These are phyloP conservation scores for Cytospora piceicola DNA, from an alignment of 2,329 filamentous ascomycete genomes.

Conservation along the genomic window DNA sequence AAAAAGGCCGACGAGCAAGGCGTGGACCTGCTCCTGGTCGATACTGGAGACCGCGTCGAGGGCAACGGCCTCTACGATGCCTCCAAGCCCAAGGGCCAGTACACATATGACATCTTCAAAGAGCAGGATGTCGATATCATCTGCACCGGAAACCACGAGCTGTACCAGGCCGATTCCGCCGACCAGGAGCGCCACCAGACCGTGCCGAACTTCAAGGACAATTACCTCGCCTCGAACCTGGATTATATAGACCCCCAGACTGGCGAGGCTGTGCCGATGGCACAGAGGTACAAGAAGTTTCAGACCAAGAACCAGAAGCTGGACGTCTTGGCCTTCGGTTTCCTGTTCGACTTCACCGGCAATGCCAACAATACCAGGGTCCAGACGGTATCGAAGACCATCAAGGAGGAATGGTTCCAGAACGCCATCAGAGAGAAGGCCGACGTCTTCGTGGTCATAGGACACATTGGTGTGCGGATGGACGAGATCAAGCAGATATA, in stretches of 20 bases:
- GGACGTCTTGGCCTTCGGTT: slow-evolving; percentile 85
- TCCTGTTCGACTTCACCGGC: slow-evolving; percentile 89
- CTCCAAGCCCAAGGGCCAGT: slow-evolving; percentile 83
- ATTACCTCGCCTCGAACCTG: slow-evolving; percentile 89
- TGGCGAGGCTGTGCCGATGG: slow-evolving; percentile 73
- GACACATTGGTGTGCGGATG: slow-evolving; percentile 83
- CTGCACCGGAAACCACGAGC: slow-evolving; percentile 90
- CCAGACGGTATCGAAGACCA: slow-evolving; percentile 75
- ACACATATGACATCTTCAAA: slow-evolving; percentile 84
- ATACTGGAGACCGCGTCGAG: slow-evolving; percentile 92
- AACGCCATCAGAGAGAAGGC: slow-evolving; percentile 81
- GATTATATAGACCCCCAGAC: slow-evolving; percentile 80
- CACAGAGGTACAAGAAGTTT: slow-evolving; percentile 84
- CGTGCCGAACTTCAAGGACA: slow-evolving; percentile 78
- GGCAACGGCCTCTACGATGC: slow-evolving; percentile 93
- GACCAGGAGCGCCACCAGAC: slow-evolving; percentile 78
- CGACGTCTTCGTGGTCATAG: slow-evolving; percentile 84
- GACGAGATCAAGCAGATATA: slow-evolving; percentile 78
- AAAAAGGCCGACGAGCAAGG: slow-evolving; percentile 77
- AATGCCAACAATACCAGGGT: slow-evolving; percentile 92
- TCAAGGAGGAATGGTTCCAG: slow-evolving; percentile 88
- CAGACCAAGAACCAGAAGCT: slow-evolving; percentile 88
- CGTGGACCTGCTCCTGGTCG: slow-evolving; percentile 86
- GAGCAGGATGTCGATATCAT: slow-evolving; percentile 84
- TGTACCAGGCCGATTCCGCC: slow-evolving; percentile 81